Evolutionary conservation across 495 filamentous ascomycete genomes (phyloP).

Genomic region (Parachaetomium inaequale): DNA sequence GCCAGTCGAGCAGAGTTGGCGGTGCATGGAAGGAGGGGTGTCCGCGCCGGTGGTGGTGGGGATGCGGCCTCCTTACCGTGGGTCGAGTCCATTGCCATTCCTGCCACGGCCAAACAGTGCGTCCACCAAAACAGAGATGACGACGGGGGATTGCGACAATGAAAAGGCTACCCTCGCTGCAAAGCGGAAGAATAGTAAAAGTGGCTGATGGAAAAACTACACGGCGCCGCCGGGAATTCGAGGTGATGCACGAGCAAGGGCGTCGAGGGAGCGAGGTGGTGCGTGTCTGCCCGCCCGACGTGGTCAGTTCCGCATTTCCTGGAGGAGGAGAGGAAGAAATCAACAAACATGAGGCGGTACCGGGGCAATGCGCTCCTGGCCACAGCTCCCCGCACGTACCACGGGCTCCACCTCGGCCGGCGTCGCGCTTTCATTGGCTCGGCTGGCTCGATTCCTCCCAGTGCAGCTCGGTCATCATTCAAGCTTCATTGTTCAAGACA

Average conservation of each 20-base stretch:
- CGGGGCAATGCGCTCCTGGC: conserved; percentile 34
- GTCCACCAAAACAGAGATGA: conserved; percentile 27
- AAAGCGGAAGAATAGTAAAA: conserved; percentile 16
- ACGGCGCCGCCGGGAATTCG: background rate
- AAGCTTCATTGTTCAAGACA: conserved; percentile 10
- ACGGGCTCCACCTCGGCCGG: conserved; percentile 12
- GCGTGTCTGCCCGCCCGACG: conserved; percentile 16
- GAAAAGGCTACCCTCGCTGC: background rate
- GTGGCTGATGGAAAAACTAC: conserved; percentile 4
- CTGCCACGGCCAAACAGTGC: conserved; percentile 21
- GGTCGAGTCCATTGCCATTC: conserved; percentile 33
- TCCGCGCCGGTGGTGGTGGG: conserved; percentile 1
- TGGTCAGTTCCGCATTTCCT: conserved; percentile 28
- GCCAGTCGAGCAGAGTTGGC: background rate
- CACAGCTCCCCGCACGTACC: conserved; percentile 29
- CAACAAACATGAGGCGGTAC: conserved; percentile 36
- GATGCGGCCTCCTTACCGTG: conserved; percentile 28
- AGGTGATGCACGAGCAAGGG: conserved; percentile 17
- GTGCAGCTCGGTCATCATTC: background rate
- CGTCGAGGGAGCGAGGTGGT: conserved; percentile 11
- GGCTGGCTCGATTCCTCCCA: conserved; percentile 2
- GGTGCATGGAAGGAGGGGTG: conserved; percentile 8
- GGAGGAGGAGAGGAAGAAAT: conserved; percentile 31
- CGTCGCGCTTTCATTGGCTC: conserved; percentile 25
- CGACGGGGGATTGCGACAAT: conserved; percentile 22